Percentiles rank a stretch among this genome's conserved stretches.
phyloP scores from a whole-genome alignment of 345 rosid genomes.

The Eucalyptus pumila region DNA sequence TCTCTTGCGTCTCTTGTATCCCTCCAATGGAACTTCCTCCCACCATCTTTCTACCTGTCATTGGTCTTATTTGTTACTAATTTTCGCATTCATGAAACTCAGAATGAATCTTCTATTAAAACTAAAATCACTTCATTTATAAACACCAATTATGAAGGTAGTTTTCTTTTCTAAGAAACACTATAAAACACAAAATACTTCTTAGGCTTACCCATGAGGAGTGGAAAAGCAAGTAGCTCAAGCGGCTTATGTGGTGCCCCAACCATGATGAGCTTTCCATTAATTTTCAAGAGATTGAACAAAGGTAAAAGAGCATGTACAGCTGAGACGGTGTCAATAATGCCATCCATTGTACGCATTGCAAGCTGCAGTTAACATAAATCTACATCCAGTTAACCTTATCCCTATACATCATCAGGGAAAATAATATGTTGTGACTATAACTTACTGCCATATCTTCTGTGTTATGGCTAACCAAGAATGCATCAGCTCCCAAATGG shows the following conservation, averaged over 20 bases:
- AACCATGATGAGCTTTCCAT: conserved; percentile 39
- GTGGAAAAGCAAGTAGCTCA: conserved; percentile 19
- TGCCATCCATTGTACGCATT: conserved; percentile 31
- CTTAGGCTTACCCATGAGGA: conserved; percentile 6
- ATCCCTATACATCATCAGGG: not conserved
- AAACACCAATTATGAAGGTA: not conserved
- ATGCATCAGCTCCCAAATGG: conserved; percentile 28
- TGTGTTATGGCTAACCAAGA: conserved; percentile 21
- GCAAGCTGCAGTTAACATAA: not conserved
- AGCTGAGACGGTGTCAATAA: conserved; percentile 47
- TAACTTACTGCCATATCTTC: conserved; percentile 16
- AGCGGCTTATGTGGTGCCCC: conserved; percentile 37
- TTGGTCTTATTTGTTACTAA: not conserved
- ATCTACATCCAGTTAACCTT: not conserved
- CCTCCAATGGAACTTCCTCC: conserved; percentile 4
- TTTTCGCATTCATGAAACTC: not conserved
- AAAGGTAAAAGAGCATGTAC: conserved; percentile 28
- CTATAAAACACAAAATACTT: not conserved
- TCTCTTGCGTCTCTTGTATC: conserved; percentile 19
- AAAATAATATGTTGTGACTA: too few relatives aligned
- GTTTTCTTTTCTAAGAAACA: not conserved
- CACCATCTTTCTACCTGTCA: conserved; percentile 7
- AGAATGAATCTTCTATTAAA: not conserved
- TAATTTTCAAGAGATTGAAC: conserved; percentile 22
- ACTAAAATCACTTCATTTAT: not conserved